These are phyloP conservation scores for Obba rivulosa DNA, from an alignment of 768 basidiomycete genomes.

Conservation along the genomic window DNA sequence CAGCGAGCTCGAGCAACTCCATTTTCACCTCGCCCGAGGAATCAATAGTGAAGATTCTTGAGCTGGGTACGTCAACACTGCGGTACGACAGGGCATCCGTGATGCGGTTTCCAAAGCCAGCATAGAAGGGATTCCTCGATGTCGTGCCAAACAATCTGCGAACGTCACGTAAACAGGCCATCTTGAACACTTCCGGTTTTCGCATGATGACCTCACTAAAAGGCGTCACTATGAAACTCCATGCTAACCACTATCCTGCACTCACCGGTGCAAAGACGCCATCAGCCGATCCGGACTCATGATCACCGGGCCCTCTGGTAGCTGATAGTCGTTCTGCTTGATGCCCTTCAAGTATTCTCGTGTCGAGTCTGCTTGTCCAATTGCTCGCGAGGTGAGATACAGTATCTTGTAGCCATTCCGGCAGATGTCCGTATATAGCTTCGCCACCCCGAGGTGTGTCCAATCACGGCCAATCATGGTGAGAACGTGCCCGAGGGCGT, in stretches of 20 bases:
- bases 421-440: constrained; percentile 92
- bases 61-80: constrained; percentile 89
- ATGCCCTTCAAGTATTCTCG: constrained; percentile 91
- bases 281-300: constrained; percentile 98
- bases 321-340: constrained; percentile 90
- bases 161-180: constrained; percentile 96
- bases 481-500: constrained; percentile 93
- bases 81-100: constrained; percentile 98
- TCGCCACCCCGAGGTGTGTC: constrained; percentile 97
- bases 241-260: neutral
- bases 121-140: constrained; percentile 80
- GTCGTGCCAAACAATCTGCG: constrained; percentile 80
- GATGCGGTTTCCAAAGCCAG: constrained; percentile 97
- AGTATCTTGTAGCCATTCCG: constrained; percentile 97
- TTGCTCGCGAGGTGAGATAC: constrained; percentile 95
- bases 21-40: constrained; percentile 93
- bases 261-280: constrained; percentile 88
- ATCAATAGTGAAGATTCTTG: constrained; percentile 96
- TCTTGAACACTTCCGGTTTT: constrained; percentile 99
- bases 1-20: constrained; percentile 92
- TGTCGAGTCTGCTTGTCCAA: constrained; percentile 97
- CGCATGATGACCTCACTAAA: constrained; percentile 95
- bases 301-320: constrained; percentile 98
- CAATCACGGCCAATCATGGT: constrained; percentile 98
- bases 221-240: too few species aligned